A percentile compares a stretch with the other conserved stretches of the same genome.
Evolutionary conservation across 371 early-diverging fungal species (phyloP).

Genomic region (Saksenaea oblongispora): DNA sequence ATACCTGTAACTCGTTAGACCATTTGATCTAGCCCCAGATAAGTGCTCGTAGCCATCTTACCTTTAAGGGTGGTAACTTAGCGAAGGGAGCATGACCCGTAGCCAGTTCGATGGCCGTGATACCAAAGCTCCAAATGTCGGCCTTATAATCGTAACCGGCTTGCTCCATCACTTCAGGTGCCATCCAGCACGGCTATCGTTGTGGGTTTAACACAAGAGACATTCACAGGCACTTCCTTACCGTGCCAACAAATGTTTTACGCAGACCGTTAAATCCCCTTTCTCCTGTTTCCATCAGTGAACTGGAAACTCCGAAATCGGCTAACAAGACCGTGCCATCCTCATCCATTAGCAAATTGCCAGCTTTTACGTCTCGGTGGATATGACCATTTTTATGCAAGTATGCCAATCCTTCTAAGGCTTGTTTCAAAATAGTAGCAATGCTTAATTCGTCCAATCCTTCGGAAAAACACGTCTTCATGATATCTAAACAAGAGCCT

Average conservation of each 20-base stretch:
- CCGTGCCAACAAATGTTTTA: constrained; percentile 71
- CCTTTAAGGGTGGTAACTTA: constrained; percentile 81
- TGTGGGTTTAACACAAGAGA: background rate
- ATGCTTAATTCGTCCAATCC: constrained; percentile 83
- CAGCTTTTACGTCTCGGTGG: constrained; percentile 91
- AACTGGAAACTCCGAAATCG: constrained; percentile 90
- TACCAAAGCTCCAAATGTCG: constrained; percentile 89
- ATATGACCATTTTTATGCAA: constrained; percentile 86
- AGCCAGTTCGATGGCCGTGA: constrained; percentile 82
- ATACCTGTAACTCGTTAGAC: constrained; percentile 49
- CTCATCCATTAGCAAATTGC: constrained; percentile 83
- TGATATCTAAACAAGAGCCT: constrained; percentile 85
- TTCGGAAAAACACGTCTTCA: constrained; percentile 77
- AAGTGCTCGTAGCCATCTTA: background rate
- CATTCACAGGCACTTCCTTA: constrained; percentile 14
- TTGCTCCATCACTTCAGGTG: constrained; percentile 69
- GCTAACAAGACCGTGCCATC: constrained; percentile 81
- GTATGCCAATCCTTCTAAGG: constrained; percentile 83
- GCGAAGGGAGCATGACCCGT: constrained; percentile 88
- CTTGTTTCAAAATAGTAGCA: constrained; percentile 84
- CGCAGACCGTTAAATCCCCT: constrained; percentile 53
- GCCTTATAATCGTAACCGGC: constrained; percentile 81
- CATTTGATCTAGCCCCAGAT: background rate
- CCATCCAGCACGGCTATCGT: constrained; percentile 79
- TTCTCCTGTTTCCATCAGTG: constrained; percentile 78